Evolutionary conservation across 192 early-diverging fungal genomes (phyloP), one percentile per base, ranked within the genome.

Genomic region (Coemansia nantahalensis): DNA sequence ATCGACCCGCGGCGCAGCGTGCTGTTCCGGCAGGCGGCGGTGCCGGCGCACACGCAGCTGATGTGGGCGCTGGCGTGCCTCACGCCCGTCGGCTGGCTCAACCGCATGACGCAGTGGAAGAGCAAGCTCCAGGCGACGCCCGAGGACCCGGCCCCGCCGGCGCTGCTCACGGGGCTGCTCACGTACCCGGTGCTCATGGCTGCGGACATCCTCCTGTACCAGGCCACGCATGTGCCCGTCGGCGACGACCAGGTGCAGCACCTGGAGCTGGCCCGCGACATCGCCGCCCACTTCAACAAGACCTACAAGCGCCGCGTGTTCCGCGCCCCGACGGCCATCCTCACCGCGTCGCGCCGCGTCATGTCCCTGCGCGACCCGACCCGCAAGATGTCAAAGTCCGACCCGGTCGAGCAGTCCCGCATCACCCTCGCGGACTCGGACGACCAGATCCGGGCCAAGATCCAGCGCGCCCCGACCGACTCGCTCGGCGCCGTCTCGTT

Each of bases 61-160:
- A 59, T 80, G 31, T 97, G 94, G 94, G 77, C 91, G 10, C 60
- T 97, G 35, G 88, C 82, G 56, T 95, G 91, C 54, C 79, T 88
- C 35, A 92, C 92, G 13, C 90, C 91, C 12, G 81, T 95, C 2
- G 85, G 86, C 3, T 93, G 92, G 93, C 64, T 97, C 4, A 85
- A 83, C 21, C 79, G 93, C 7, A 97, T 97, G 94, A 94, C 94
- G 11, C 94, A 97, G 54, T 97, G 94, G 94, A 93, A 95, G 77
- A 67, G 61, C 51, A 80, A 80, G 36, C 48, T 77, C 5, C 65
- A 66, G 48, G 49, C 57, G 32, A 54, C 66, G 31, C 36, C 50
- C 19, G 22, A 39, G 28, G 26, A 28, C 7, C 26, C 26, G 7
- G 13, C 10, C 51, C 21, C 2, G 8, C 35, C 5, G n/a, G 32